A percentile compares a stretch with the other conserved stretches of the same genome.
phyloP scores from a whole-genome alignment of 2,329 filamentous ascomycete species.

The Magnaporthales sp. region DNA sequence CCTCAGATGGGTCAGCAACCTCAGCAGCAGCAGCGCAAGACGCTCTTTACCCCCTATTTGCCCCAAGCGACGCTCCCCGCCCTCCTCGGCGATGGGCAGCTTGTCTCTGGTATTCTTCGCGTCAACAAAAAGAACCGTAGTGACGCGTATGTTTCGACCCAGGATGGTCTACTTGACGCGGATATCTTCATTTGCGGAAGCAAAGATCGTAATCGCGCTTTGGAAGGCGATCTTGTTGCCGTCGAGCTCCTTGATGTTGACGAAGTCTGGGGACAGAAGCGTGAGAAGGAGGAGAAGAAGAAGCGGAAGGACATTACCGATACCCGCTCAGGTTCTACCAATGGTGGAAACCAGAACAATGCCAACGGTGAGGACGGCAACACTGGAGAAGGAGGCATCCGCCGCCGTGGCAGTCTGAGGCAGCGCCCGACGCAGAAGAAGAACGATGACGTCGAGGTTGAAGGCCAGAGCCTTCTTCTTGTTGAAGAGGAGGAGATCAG shows the following conservation, averaged over 20 bases:
- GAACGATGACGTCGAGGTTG: slow-evolving; percentile 98
- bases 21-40: slow-evolving; percentile 88
- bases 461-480: slow-evolving; percentile 90
- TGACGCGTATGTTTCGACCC: slow-evolving; percentile 93
- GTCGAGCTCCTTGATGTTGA: slow-evolving; percentile 95
- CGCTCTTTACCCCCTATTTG: slow-evolving; percentile 94
- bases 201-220: slow-evolving; percentile 94
- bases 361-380: slow-evolving; percentile 53
- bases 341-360: slow-evolving; percentile 58
- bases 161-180: slow-evolving; percentile 79
- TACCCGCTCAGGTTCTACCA: slow-evolving; percentile 68
- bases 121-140: slow-evolving; percentile 99
- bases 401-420: slow-evolving; percentile 86
- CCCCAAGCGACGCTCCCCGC: slow-evolving; percentile 91
- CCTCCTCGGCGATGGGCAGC: slow-evolving; percentile 80
- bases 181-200: slow-evolving; percentile 99
- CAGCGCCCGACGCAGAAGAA: slow-evolving; percentile 99
- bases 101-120: slow-evolving; percentile 91
- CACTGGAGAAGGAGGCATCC: slow-evolving; percentile 72
- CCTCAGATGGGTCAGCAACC: slow-evolving; percentile 58
- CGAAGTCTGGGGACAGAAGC: slow-evolving; percentile 97
- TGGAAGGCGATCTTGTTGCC: slow-evolving; percentile 92
- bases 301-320: slow-evolving; percentile 99
- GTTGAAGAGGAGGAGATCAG: slow-evolving; percentile 99
- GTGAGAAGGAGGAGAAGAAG: slow-evolving; percentile 99